Evolutionary conservation across 169 alveolate genomes (phyloP), one percentile per base, ranked within the genome.

Genomic region (Plasmodium inui): DNA sequence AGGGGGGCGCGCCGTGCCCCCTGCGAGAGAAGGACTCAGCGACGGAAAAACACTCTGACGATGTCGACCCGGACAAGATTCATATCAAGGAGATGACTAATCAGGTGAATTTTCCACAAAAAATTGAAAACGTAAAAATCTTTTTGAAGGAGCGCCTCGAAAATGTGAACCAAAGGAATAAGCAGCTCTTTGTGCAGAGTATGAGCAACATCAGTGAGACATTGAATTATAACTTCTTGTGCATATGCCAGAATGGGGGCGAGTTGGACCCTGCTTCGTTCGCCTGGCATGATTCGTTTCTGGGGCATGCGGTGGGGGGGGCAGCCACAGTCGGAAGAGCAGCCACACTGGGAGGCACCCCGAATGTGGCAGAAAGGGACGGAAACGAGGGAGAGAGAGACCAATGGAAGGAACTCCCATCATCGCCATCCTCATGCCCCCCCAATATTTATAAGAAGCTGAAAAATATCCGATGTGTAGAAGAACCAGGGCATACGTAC

Each of bases 401-500:
- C 14, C 37, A 14, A 17, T 2, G 10, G 22, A 17, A 26, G 7
- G 26, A 26, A 32, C 22, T 41, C 26, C 14, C 79, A 14, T 57
- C 37, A 22, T 10, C 67, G 3, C 14, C 26, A 19, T 2, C 22
- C 26, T 0, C 41, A 26, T 22, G 19, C 1, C 3, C 19, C 17
- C 26, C 61, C 32, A 41, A 46, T 22, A 26, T 79, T 4, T 79
- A 89, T 44, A 74, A 70, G 1, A 71, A 73, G 50, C 9, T 80
- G 72, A 46, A 89, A 17, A 22, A 89, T n/a, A 44, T 89, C 6
- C 3, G 28, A 37, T 89, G 94, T 22, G 28, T 67, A 28, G 55
- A 61, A 19, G 41, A 79, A 67, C 94, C 94, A 6, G 94, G 94
- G 61, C 67, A 12, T 44, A 89, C 53, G 1, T 73, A 88, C 32